Evolutionary conservation across 2,329 filamentous ascomycete species (phyloP).

Genomic region (Mycogone perniciosa): DNA sequence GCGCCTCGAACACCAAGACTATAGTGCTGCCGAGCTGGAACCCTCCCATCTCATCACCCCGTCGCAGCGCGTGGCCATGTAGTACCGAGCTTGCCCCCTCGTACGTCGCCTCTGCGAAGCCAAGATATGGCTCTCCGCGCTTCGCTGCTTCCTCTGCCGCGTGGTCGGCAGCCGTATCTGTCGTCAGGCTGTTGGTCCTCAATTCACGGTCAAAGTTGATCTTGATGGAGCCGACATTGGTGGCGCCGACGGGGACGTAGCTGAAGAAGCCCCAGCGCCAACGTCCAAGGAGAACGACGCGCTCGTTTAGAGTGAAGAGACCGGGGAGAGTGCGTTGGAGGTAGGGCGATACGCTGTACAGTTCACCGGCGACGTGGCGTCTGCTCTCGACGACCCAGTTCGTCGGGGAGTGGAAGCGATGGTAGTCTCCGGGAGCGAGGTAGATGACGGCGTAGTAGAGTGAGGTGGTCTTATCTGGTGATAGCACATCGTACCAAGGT

Average conservation of each 20-base stretch:
- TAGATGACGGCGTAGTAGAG: slow-evolving; percentile 96
- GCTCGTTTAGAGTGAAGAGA: slow-evolving; percentile 93
- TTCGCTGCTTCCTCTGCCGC: slow-evolving; percentile 73
- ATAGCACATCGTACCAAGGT: slow-evolving; percentile 65
- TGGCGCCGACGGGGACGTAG: slow-evolving; percentile 91
- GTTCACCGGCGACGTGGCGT: slow-evolving; percentile 94
- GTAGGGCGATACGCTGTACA: slow-evolving; percentile 93
- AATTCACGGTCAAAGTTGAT: slow-evolving; percentile 96
- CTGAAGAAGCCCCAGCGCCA: slow-evolving; percentile 98
- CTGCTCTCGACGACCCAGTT: slow-evolving; percentile 92
- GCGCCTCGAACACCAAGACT: slow-evolving; percentile 94
- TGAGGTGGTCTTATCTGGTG: slow-evolving; percentile 56
- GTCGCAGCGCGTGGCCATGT: slow-evolving; percentile 72
- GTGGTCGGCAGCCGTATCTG: slow-evolving; percentile 83
- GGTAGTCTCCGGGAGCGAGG: slow-evolving; percentile 94
- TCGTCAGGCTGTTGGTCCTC: slow-evolving; percentile 84
- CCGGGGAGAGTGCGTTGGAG: slow-evolving; percentile 87
- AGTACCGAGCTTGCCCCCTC: slow-evolving; percentile 68
- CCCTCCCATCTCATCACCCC: slow-evolving; percentile 96
- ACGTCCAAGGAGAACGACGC: slow-evolving; percentile 83
- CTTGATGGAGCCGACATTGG: slow-evolving; percentile 93
- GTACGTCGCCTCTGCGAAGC: slow-evolving; percentile 90
- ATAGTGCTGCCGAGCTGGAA: slow-evolving; percentile 95
- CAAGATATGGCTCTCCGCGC: slow-evolving; percentile 76
- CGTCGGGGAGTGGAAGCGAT: slow-evolving; percentile 92